Conservation (phyloP, 75 land plant genomes). For the Adiantum capillusveneris region DNA sequence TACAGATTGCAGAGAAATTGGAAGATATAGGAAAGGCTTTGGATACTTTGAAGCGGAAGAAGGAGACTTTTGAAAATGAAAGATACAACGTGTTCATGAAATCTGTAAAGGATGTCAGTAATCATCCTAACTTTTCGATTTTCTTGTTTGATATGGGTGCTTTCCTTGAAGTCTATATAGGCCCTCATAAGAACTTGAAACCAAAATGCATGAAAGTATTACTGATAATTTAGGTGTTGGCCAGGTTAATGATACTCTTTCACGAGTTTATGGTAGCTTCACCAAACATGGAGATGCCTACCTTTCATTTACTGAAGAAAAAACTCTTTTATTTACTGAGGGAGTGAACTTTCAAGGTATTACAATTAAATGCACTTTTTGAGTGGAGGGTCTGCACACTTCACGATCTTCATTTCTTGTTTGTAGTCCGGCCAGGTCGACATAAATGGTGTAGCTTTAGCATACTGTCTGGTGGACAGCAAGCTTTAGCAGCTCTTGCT, state of each 20-base stretch:
- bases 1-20: slow-evolving; percentile 9
- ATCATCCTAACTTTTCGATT: background rate
- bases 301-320: slow-evolving; percentile 25
- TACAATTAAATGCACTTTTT: background rate
- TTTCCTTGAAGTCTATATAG: too few relatives aligned
- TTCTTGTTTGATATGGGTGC: too few relatives aligned
- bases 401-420: too few relatives aligned
- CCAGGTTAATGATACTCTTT: slow-evolving; percentile 14
- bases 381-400: too few relatives aligned
- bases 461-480: slow-evolving; percentile 23
- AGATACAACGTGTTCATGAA: slow-evolving; percentile 13
- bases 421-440: slow-evolving; percentile 25
- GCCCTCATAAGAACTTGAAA: too few relatives aligned
- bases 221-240: background rate
- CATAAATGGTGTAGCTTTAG: slow-evolving; percentile 21
- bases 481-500: slow-evolving; percentile 22
- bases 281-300: slow-evolving; percentile 30
- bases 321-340: slow-evolving; percentile 18
- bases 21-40: slow-evolving; percentile 6
- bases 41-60: slow-evolving; percentile 7
- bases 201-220: background rate
- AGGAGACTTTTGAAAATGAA: slow-evolving; percentile 23
- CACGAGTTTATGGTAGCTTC: slow-evolving; percentile 13
- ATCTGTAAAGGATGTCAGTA: slow-evolving; percentile 13
- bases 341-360: slow-evolving; percentile 28